Base-by-base conservation (phyloP, 371 early-diverging fungal genomes). In the Massospora cicadina region DNA sequence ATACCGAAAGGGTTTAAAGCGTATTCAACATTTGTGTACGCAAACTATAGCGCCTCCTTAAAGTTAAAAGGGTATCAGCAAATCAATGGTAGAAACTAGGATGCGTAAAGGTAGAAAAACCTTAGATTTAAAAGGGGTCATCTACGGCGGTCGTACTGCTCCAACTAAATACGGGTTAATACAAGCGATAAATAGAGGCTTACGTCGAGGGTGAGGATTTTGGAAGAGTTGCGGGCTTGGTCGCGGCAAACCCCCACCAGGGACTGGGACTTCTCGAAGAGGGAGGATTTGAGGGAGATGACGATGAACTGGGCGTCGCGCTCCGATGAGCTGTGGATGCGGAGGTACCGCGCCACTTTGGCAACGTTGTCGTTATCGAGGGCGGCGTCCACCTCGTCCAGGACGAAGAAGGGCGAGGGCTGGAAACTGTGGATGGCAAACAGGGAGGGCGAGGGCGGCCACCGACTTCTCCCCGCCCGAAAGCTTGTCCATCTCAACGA, bases 401-500 rank as follows among this genome's bases (percentile, higher is more conserved):
- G 79, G 2, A 99, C 91, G 81, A 99, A 98, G 81, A 99, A 99
- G 1, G 99, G 98, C 7, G 99, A 86, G 17, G 97, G 98, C 53
- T 86, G 87, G 76, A 83, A 95, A 32, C 81, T n/a, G 31, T 29
- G 32, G 68, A 99, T 86, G 33, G 99, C 97, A 78, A 99, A 95
- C 67, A 99, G 79, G n/a, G 58, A 99, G 77, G 13, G 98, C 94
- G 26, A 99, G 75, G 0, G 96, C 93, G 0, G 98, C 98, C 27
- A 99, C 91, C 17, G 98, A 97, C 81, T 96, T 98, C 77, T 99
- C 99, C 67, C 99, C 99, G 27, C 99, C 99, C 33, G 95, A 95
- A 7, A 99, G 79, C 68, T 93, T 89, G 61, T 95, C 95, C 92
- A 98, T 98, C 73, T 99, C 99, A 63, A 95, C 79, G 81, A 98